These are phyloP conservation scores for Chloropicon primus DNA, from an alignment of 139 green algal species.

Conservation along the genomic window DNA sequence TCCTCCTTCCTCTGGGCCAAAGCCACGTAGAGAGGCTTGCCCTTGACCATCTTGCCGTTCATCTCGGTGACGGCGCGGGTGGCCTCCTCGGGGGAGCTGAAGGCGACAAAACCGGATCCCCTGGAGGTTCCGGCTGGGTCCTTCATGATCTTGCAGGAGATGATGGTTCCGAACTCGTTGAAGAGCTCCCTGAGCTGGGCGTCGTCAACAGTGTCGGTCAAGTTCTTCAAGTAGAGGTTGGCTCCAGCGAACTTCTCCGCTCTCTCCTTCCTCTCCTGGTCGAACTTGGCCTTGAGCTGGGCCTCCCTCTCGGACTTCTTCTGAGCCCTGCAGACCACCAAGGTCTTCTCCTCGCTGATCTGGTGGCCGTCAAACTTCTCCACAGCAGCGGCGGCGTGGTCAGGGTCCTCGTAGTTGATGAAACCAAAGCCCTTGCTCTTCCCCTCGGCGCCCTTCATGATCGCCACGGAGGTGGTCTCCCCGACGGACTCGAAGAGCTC, in stretches of 20 bases:
- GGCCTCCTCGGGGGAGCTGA: slow-evolving; percentile 63
- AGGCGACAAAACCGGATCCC: slow-evolving; percentile 91
- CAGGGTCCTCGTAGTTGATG: slow-evolving; percentile 69
- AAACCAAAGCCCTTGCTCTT: slow-evolving; percentile 81
- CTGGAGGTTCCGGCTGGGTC: slow-evolving; percentile 54
- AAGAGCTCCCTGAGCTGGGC: slow-evolving; percentile 38
- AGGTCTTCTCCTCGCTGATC: slow-evolving; percentile 45
- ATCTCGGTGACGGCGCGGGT: slow-evolving; percentile 69
- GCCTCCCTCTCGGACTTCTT: slow-evolving; percentile 80
- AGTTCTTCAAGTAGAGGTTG: slow-evolving; percentile 93
- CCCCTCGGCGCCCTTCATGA: slow-evolving; percentile 51
- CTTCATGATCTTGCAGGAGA: slow-evolving; percentile 70
- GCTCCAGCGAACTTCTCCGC: slow-evolving; percentile 66
- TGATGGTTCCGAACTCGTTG: slow-evolving; percentile 63
- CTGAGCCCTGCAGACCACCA: slow-evolving; percentile 53
- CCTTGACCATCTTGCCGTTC: slow-evolving; percentile 63
- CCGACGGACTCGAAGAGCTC: slow-evolving; percentile 56
- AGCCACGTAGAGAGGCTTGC: slow-evolving; percentile 83
- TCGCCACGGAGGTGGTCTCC: slow-evolving; percentile 42
- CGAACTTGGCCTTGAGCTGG: slow-evolving; percentile 42
- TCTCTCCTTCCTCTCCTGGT: slow-evolving; percentile 48
- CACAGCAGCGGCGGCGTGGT: slow-evolving; percentile 50
- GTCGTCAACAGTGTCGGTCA: slow-evolving; percentile 64
- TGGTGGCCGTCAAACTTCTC: slow-evolving; percentile 45
- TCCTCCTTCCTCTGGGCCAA: slow-evolving; percentile 67